Conservation (phyloP, 768 basidiomycete genomes). For the Trametes maxima region DNA sequence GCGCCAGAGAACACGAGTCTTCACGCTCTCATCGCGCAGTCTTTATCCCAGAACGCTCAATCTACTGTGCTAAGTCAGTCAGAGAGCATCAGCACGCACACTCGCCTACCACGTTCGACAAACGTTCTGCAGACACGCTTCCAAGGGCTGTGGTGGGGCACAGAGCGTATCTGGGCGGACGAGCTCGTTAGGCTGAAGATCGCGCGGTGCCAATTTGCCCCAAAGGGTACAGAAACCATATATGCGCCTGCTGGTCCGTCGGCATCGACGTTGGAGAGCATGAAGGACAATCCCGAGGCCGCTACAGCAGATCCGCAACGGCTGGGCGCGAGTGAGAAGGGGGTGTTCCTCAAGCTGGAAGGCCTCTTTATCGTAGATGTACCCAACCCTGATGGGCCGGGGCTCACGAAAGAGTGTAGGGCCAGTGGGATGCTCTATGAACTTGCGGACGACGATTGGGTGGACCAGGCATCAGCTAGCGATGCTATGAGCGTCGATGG, state of each 20-base stretch:
- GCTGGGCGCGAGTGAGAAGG: slow-evolving; percentile 56
- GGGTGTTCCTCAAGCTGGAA: slow-evolving; percentile 73
- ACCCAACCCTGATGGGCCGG: slow-evolving; percentile 41
- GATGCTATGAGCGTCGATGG: slow-evolving; percentile 9
- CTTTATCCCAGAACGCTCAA: slow-evolving; percentile 1
- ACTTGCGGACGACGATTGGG: slow-evolving; percentile 76
- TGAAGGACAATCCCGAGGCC: slow-evolving; percentile 31
- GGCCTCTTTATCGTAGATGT: slow-evolving; percentile 66
- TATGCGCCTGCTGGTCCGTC: slow-evolving; percentile 61
- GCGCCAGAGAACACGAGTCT: neutral
- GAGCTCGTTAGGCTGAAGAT: slow-evolving; percentile 82
- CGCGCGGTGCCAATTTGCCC: slow-evolving; percentile 66
- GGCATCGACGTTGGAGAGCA: slow-evolving; percentile 33
- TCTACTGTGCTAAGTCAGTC: slow-evolving; percentile 14
- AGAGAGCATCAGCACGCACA: slow-evolving; percentile 28
- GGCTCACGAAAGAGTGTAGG: slow-evolving; percentile 56
- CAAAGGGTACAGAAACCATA: slow-evolving; percentile 61
- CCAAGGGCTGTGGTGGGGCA: slow-evolving; percentile 89
- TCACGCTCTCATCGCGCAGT: slow-evolving; percentile 16
- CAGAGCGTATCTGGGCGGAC: slow-evolving; percentile 85
- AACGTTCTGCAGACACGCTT: slow-evolving; percentile 56
- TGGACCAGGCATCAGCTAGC: slow-evolving; percentile 31
- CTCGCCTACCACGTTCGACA: slow-evolving; percentile 33
- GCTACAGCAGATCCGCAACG: slow-evolving; percentile 26
- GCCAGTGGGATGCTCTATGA: slow-evolving; percentile 79